Conservation (phyloP, 768 basidiomycete genomes). For the Cyathus striatus region DNA sequence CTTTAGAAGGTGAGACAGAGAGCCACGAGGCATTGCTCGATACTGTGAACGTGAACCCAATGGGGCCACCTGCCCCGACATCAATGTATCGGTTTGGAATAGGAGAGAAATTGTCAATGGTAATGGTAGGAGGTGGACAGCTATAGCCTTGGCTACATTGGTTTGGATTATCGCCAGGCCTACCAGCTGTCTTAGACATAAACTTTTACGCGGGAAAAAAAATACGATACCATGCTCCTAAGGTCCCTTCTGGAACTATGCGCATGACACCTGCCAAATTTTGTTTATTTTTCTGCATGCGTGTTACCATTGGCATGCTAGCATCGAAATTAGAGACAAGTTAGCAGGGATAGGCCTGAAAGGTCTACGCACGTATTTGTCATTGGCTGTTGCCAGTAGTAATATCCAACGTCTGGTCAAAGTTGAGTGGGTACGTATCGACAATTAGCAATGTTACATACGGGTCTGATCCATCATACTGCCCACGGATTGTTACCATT, state of each 20-base stretch:
- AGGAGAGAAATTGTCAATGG: conserved; percentile 54
- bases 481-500: not conserved
- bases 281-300: conserved; percentile 50
- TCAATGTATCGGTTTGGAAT: conserved; percentile 53
- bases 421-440: not conserved
- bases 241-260: conserved; percentile 53
- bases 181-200: conserved; percentile 12
- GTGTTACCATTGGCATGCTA: conserved; percentile 49
- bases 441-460: conserved; percentile 11
- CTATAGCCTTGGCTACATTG: conserved; percentile 47
- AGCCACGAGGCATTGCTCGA: conserved; percentile 50
- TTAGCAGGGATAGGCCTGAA: not conserved
- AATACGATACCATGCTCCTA: conserved; percentile 47
- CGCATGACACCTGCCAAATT: conserved; percentile 61
- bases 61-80: conserved; percentile 55
- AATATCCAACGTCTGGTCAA: conserved; percentile 46
- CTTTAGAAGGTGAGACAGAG: conserved; percentile 37
- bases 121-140: conserved; percentile 44
- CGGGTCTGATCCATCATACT: conserved; percentile 75
- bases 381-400: conserved; percentile 73
- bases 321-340: not conserved
- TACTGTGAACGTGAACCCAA: conserved; percentile 50
- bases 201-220: not conserved
- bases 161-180: conserved; percentile 64
- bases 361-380: conserved; percentile 44